Conservation (phyloP, 805 yeast genomes). For the Yamadazyma laniorum region DNA sequence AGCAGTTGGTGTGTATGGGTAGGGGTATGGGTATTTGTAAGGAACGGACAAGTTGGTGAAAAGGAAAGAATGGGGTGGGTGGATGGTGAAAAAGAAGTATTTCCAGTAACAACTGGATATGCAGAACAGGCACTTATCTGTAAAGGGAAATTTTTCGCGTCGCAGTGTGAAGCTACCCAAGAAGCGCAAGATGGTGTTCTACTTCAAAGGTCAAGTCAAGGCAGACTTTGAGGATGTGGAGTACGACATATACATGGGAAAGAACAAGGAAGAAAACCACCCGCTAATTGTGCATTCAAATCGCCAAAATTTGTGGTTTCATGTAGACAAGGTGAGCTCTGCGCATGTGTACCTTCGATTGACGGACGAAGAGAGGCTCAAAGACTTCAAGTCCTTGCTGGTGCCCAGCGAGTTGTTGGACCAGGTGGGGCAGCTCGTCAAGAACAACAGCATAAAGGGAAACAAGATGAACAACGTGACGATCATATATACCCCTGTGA, state of each 20-base stretch:
- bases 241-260: constrained; percentile 61
- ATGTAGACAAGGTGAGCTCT: constrained; percentile 71
- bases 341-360: constrained; percentile 74
- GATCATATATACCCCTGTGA: constrained; percentile 72
- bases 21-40: not conserved
- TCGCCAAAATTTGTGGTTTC: constrained; percentile 75
- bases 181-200: constrained; percentile 27
- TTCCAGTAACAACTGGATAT: too few species aligned
- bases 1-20: not conserved
- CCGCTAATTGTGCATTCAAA: constrained; percentile 57
- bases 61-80: not conserved
- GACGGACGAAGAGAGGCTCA: constrained; percentile 19
- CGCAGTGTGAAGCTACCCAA: too few species aligned
- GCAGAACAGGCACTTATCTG: too few species aligned
- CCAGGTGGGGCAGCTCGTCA: constrained; percentile 65
- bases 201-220: constrained; percentile 22
- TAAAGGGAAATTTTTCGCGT: not conserved
- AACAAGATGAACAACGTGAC: constrained; percentile 66
- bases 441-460: constrained; percentile 75
- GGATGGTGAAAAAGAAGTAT: not conserved
- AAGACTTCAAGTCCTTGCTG: constrained; percentile 37
- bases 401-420: constrained; percentile 46
- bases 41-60: not conserved
- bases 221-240: constrained; percentile 21
- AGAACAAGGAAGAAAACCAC: constrained; percentile 66